These are phyloP conservation scores for Austroboletus eburneus DNA, from an alignment of 768 basidiomycete species.

Conservation along the genomic window DNA sequence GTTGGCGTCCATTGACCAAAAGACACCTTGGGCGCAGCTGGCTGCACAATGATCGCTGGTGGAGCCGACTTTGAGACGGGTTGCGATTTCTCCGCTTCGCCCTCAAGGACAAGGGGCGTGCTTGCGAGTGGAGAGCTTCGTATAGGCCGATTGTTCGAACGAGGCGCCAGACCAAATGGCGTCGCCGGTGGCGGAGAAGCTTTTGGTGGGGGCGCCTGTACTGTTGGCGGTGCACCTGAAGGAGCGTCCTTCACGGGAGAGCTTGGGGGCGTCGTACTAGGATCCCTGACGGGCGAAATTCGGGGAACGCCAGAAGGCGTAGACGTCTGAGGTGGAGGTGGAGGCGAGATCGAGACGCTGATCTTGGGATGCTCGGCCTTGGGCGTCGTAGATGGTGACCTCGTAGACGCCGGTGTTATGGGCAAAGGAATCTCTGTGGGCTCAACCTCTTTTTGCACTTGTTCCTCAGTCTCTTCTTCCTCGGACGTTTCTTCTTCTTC, in stretches of 20 bases:
- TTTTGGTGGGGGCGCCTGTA: conserved; percentile 16
- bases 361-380: conserved; percentile 47
- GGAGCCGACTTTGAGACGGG: conserved; percentile 18
- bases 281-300: conserved; percentile 35
- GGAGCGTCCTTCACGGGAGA: conserved; percentile 48
- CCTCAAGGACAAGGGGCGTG: conserved; percentile 46
- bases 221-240: conserved; percentile 3
- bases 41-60: conserved; percentile 25
- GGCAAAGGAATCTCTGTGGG: conserved; percentile 18
- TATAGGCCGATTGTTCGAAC: conserved; percentile 50
- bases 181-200: conserved; percentile 26
- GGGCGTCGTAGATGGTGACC: conserved; percentile 58
- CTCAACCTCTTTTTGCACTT: conserved; percentile 20
- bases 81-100: conserved; percentile 18
- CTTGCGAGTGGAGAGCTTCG: conserved; percentile 77
- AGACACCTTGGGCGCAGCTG: conserved; percentile 38
- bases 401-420: conserved; percentile 35
- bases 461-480: conserved; percentile 20
- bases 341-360: conserved; percentile 30
- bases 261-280: conserved; percentile 60
- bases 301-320: conserved; percentile 17
- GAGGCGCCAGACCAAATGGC: conserved; percentile 43
- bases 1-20: conserved; percentile 32
- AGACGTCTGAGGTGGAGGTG: conserved; percentile 29
- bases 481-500: conserved; percentile 20